These are phyloP conservation scores for Aurinia saxatilis DNA, from an alignment of 345 rosid genomes.

Conservation along the genomic window DNA sequence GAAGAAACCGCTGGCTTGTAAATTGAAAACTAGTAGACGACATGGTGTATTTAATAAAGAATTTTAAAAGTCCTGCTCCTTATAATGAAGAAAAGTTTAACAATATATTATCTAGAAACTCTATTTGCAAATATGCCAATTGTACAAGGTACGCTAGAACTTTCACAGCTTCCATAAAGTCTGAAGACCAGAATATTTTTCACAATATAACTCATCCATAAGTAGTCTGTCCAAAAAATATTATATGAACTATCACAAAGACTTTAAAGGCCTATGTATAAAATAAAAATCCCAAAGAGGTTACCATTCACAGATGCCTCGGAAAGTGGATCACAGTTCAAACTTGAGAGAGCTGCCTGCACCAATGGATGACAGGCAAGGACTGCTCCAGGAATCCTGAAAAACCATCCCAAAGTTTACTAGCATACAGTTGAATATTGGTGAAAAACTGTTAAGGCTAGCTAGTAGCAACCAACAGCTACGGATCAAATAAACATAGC, in stretches of 20 bases:
- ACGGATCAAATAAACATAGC: neutral
- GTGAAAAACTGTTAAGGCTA: neutral
- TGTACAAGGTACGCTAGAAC: neutral
- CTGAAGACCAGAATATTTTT: neutral
- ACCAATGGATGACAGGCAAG: slow-evolving; percentile 92
- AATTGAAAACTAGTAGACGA: neutral
- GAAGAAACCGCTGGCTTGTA: slow-evolving; percentile 5
- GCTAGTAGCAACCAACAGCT: slow-evolving; percentile 5
- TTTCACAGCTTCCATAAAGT: neutral
- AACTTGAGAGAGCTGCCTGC: slow-evolving; percentile 82
- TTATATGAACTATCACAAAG: neutral
- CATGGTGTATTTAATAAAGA: neutral
- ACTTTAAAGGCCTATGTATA: neutral
- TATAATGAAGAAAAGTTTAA: neutral
- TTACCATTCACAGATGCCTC: slow-evolving; percentile 99
- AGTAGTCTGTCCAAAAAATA: neutral
- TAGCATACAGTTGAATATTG: slow-evolving; percentile 8
- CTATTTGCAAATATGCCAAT: neutral
- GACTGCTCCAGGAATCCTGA: slow-evolving; percentile 77
- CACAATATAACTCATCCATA: neutral
- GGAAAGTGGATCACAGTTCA: slow-evolving; percentile 75
- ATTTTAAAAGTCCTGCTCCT: neutral
- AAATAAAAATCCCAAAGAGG: slow-evolving; percentile 8
- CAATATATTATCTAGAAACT: neutral
- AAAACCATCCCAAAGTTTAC: slow-evolving; percentile 19